Evolutionary conservation across 2,329 filamentous ascomycete genomes (phyloP), one percentile per base, ranked within the genome.

Genomic region (Coleophoma crateriformis): DNA sequence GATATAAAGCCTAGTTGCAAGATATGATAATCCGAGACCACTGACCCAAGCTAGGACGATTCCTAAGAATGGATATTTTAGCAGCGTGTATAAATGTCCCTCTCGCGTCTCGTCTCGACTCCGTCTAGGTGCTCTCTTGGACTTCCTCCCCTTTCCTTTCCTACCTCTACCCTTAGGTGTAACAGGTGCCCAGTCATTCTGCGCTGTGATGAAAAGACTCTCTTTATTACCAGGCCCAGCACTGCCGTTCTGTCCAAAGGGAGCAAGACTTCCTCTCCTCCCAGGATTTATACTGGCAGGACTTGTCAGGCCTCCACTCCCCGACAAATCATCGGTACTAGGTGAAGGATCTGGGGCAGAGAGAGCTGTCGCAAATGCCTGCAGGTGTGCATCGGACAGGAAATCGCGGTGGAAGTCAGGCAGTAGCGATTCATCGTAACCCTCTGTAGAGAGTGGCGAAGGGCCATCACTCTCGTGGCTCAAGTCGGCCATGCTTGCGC

Each of bases 161-260:
- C 68, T 71, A 54, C 69, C 61, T 59, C 66, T 62, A 67, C 64
- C 53, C 32, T 45, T 53, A 27, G 73, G 59, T 58, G 87, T 85
- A 12, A 97, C 82, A 0, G 94, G 94, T 14, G 88, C 85, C 94
- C 94, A 99, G 73, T 99, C 94, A 67, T 95, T 95, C 64, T 95
- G 82, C 38, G 94, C 92, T 3, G 89, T 88, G 61, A 97, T 89
- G 65, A 91, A 90, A 27, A 66, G 44, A 38, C 55, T 60, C 35
- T 58, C 51, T 37, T 56, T 46, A 15, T 54, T 59, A 38, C 15
- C 15, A 14, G 7, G 14, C 13, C 15, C 15, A 14, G 27, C 17
- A 32, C 19, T n/a, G 3, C 41, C 41, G 7, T 27, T 32, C 5
- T 14, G n/a, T 2, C n/a, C 22, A 20, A 44, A 11, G 13, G 17